Base-by-base conservation (phyloP, 179 eudicot genomes). In the Spergularia azorica region DNA sequence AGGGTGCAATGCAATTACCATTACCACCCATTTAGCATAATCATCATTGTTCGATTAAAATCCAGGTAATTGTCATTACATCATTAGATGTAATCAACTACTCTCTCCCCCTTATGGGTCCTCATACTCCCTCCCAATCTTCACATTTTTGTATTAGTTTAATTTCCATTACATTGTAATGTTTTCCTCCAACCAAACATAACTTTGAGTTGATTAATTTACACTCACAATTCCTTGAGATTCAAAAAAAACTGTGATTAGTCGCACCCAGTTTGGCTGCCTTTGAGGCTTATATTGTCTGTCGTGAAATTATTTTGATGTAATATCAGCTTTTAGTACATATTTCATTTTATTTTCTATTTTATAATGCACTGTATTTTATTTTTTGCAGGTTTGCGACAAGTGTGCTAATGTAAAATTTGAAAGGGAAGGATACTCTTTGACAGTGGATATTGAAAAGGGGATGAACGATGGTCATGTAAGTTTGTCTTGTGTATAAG, bases 401-500 rank as follows among this genome's bases (percentile, higher is more conserved):
- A 88, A 95, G 79, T 95, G 98, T 83, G 86, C 89, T 18, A 95
- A 95, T 81, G 97, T 93, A 63, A 95, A 95, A 80, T 95, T 84
- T 80, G 97, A 88, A 75, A 90, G 97, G 75, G 98, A 91, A 75
- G 98, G 98, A 12, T 88, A 88, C 81, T 89, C 87, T 46, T 73
- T 93, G 76, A 95, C 99, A 51, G 97, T 95, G 72, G 99, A 95
- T 86, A 90, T 95, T 73, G 99, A 95, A 87, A 95, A 93, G 84
- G 99, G 99, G 77, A 95, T 95, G 97, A 89, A 89, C 81, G 98
- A 95, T 82, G 97, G 97, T 67, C 83, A 95, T 72, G 97, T 95
- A 89, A 84, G 90, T 63, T 57, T 74, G 46, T 63, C 36, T 51
- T 76, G 18, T 67, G 55, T 52, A 43, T 60, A 16, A 48, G 52